Conservation (phyloP, 768 basidiomycete genomes). For the Gymnopilus dilepis region DNA sequence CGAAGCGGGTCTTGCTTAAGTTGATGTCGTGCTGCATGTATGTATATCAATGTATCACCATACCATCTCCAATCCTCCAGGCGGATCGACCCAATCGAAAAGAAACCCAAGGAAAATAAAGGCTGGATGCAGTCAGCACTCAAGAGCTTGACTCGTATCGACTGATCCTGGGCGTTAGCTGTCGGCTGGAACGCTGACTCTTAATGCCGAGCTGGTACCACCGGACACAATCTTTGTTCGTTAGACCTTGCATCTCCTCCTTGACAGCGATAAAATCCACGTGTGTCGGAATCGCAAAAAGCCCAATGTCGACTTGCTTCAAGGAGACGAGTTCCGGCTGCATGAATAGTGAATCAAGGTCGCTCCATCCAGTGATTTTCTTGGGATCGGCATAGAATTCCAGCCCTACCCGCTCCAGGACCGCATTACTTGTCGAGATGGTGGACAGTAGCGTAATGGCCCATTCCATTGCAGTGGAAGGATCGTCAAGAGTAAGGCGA, state of each 20-base stretch:
- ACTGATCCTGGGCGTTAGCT: constrained; percentile 43
- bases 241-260: constrained; percentile 35
- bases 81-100: constrained; percentile 1
- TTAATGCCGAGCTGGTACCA: constrained; percentile 48
- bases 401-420: constrained; percentile 39
- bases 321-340: constrained; percentile 34
- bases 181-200: constrained; percentile 42
- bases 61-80: constrained; percentile 11
- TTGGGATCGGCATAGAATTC: constrained; percentile 49
- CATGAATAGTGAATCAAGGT: constrained; percentile 40
- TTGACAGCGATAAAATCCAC: constrained; percentile 39
- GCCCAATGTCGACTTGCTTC: constrained; percentile 44
- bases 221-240: constrained; percentile 34
- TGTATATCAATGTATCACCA: constrained; percentile 20
- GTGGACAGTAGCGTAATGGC: constrained; percentile 38
- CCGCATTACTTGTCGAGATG: constrained; percentile 25
- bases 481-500: constrained; percentile 47
- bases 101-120: constrained; percentile 6
- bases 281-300: constrained; percentile 42
- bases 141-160: constrained; percentile 31
- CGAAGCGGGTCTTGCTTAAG: constrained; percentile 51
- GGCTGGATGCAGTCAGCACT: neutral
- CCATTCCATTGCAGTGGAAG: constrained; percentile 43
- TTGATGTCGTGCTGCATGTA: constrained; percentile 15
- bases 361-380: constrained; percentile 39